Conservation (phyloP, 441 rosid genomes). For the Pelargonium australe region DNA sequence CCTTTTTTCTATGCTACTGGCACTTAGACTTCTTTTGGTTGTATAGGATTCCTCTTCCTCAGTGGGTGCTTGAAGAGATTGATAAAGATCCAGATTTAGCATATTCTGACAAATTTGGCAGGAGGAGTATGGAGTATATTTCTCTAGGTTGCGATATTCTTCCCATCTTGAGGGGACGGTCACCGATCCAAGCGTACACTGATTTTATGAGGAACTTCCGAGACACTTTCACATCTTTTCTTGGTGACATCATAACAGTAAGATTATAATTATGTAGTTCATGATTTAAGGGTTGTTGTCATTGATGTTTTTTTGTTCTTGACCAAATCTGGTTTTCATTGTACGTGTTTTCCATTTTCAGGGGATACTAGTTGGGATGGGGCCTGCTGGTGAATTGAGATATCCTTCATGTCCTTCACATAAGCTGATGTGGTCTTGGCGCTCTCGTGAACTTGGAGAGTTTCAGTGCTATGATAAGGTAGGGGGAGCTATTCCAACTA, state of each 20-base stretch:
- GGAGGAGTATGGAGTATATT: slow-evolving; percentile 41
- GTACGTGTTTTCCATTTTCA: slow-evolving; percentile 12
- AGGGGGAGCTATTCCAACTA: not conserved
- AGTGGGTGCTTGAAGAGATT: slow-evolving; percentile 41
- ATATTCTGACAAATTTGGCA: slow-evolving; percentile 39
- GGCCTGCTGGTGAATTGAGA: slow-evolving; percentile 53
- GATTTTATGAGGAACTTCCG: slow-evolving; percentile 48
- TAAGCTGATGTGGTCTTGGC: slow-evolving; percentile 34
- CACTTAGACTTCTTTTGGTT: slow-evolving; percentile 17
- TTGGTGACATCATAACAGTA: slow-evolving; percentile 40
- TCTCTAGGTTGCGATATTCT: slow-evolving; percentile 49
- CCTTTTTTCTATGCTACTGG: slow-evolving; percentile 12
- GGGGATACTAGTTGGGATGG: slow-evolving; percentile 54
- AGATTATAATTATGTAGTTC: slow-evolving; percentile 14
- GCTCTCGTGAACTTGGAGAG: slow-evolving; percentile 37
- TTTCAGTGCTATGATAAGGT: slow-evolving; percentile 59
- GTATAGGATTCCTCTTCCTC: slow-evolving; percentile 45
- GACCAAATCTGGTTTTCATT: slow-evolving; percentile 8
- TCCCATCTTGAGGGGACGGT: slow-evolving; percentile 42
- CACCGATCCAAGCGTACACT: slow-evolving; percentile 46
- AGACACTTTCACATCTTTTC: slow-evolving; percentile 35
- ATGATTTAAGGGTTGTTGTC: not conserved
- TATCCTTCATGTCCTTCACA: slow-evolving; percentile 46
- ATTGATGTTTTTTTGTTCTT: slow-evolving; percentile 8
- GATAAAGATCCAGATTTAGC: slow-evolving; percentile 41